Percentiles rank a stretch among this genome's conserved stretches.
phyloP scores from a whole-genome alignment of 768 basidiomycete genomes.

The Multifurca ochricompacta region DNA sequence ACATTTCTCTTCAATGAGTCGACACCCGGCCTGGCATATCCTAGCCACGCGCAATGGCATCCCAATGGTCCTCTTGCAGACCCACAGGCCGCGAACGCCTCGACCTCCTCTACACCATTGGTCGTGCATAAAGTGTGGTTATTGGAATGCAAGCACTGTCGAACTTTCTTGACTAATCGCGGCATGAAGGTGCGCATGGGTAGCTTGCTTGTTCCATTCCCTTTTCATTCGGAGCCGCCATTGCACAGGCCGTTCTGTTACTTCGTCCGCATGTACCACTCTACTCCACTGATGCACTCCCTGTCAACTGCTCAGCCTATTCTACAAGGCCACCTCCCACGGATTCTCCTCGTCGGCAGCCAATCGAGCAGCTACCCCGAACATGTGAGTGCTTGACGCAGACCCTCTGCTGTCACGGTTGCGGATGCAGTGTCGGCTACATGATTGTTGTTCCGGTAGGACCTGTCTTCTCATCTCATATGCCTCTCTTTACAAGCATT shows the following conservation, averaged over 20 bases:
- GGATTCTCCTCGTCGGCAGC: constrained; percentile 25
- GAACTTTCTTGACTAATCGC: constrained; percentile 69
- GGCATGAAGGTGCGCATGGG: constrained; percentile 62
- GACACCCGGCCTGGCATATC: constrained; percentile 2
- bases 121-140: constrained; percentile 73
- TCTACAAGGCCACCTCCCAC: constrained; percentile 32
- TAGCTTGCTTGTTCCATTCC: background rate
- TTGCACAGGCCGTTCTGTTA: constrained; percentile 66
- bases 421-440: constrained; percentile 68
- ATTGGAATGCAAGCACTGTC: constrained; percentile 67
- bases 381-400: constrained; percentile 86
- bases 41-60: constrained; percentile 9
- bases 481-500: background rate
- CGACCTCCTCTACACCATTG: constrained; percentile 34
- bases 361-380: constrained; percentile 30
- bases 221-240: constrained; percentile 1
- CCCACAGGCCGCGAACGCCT: background rate
- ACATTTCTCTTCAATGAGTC: constrained; percentile 4
- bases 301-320: constrained; percentile 67
- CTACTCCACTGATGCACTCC: constrained; percentile 76
- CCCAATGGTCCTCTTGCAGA: background rate
- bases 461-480: constrained; percentile 20
- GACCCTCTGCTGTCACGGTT: constrained; percentile 71
- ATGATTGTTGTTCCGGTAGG: constrained; percentile 66
- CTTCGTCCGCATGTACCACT: constrained; percentile 74